Percentiles rank a stretch among this genome's conserved stretches.
These are phyloP conservation scores for Mesembryanthemum crystallinum DNA, from an alignment of 148 eudicot genomes.

Conservation along the genomic window DNA sequence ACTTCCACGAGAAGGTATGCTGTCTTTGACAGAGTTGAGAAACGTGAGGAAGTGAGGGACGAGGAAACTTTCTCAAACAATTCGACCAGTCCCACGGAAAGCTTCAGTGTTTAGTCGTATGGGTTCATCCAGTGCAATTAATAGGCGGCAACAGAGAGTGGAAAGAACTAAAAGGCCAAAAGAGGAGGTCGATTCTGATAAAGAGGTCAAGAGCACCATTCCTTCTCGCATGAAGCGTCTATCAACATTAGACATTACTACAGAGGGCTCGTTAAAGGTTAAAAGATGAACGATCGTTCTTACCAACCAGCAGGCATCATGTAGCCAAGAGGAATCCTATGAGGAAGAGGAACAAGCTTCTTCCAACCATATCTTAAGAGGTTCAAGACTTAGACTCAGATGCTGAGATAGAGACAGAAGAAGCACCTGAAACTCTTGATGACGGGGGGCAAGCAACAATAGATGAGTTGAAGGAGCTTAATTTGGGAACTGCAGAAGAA, in stretches of 20 bases:
- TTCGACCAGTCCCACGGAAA: not conserved
- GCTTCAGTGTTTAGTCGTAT: not conserved
- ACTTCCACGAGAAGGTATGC: not conserved
- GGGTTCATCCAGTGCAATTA: not conserved
- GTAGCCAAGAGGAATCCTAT: not conserved
- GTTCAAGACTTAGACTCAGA: not conserved
- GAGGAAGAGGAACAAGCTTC: not conserved
- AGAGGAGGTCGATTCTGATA: not conserved
- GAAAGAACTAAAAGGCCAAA: not conserved
- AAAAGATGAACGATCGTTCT: not conserved
- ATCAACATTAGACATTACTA: not conserved
- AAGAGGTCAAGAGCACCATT: not conserved
- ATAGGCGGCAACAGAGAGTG: not conserved
- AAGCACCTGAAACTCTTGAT: not conserved
- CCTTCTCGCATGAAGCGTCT: not conserved
- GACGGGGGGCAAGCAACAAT: conserved; percentile 9
- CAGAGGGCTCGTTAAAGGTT: not conserved
- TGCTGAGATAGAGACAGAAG: not conserved
- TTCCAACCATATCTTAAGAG: not conserved
- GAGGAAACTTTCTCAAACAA: not conserved
- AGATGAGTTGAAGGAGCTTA: conserved; percentile 3
- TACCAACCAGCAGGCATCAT: not conserved
- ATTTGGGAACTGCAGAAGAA: not conserved
- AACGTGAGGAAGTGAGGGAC: not conserved
- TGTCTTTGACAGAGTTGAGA: not conserved